phyloP scores from a whole-genome alignment of 371 early-diverging fungal species.

The Smittium mucronatum region DNA sequence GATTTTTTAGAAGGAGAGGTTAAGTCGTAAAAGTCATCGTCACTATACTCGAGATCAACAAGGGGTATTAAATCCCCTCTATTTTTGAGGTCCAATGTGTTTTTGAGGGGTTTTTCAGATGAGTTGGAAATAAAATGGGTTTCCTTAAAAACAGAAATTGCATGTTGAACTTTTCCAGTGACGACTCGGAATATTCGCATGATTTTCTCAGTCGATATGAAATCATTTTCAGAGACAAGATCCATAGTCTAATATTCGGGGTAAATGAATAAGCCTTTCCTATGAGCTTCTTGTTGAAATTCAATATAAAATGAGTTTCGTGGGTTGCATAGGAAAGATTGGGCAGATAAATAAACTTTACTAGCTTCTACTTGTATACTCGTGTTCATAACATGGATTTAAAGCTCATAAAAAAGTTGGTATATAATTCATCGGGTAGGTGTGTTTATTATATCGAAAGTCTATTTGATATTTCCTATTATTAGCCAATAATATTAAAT shows the following conservation, averaged over 20 bases:
- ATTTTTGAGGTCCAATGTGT: not conserved
- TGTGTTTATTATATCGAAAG: too few relatives aligned
- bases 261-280: too few relatives aligned
- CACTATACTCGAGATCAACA: not conserved
- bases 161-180: slow-evolving; percentile 3
- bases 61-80: not conserved
- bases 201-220: slow-evolving; percentile 1
- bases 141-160: not conserved
- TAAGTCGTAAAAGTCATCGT: not conserved
- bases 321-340: too few relatives aligned
- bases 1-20: not conserved
- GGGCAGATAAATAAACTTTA: too few relatives aligned
- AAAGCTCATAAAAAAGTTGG: too few relatives aligned
- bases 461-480: too few relatives aligned
- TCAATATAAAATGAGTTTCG: too few relatives aligned
- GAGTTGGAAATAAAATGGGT: not conserved
- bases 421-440: too few relatives aligned
- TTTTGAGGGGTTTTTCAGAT: not conserved
- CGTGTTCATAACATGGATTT: too few relatives aligned
- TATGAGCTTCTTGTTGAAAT: too few relatives aligned
- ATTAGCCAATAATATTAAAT: too few relatives aligned
- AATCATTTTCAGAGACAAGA: not conserved
- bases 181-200: slow-evolving; percentile 1
- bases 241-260: slow-evolving; percentile 8
- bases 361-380: too few relatives aligned